Evolutionary conservation across 2,329 filamentous ascomycete species (phyloP).

Genomic region (Plenodomus lindquistii): DNA sequence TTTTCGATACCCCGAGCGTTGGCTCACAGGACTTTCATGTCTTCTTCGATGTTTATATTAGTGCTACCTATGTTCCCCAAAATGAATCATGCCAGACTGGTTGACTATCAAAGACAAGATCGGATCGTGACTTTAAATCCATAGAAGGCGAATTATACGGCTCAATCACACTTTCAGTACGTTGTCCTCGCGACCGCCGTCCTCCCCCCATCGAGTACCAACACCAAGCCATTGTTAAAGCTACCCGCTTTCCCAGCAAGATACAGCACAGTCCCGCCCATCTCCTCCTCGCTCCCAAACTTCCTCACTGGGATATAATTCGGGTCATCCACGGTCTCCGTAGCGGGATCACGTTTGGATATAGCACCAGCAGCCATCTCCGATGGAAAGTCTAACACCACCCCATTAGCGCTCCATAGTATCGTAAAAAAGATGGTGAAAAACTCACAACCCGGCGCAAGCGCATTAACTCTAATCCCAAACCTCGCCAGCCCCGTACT

Average conservation of each 20-base stretch:
- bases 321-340: conserved; percentile 3
- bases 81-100: neutral
- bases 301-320: conserved; percentile 24
- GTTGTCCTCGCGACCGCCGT: conserved; percentile 13
- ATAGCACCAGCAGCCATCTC: conserved; percentile 13
- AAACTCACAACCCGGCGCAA: conserved; percentile 49
- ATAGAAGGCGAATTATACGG: no score
- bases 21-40: neutral
- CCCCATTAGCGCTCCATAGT: neutral
- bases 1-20: neutral
- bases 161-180: conserved; percentile 12
- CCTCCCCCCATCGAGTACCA: conserved; percentile 18
- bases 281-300: conserved; percentile 47
- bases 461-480: conserved; percentile 53
- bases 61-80: neutral
- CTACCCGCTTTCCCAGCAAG: conserved; percentile 49
- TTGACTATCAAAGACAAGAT: no score
- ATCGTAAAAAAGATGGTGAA: neutral
- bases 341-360: conserved; percentile 1
- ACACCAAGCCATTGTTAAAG: conserved; percentile 28
- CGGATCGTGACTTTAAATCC: no score
- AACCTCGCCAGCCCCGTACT: conserved; percentile 45
- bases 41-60: neutral
- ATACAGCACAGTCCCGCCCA: conserved; percentile 51
- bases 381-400: conserved; percentile 13